Conservation (phyloP, 192 early-diverging fungal species). For the Umbelopsis sp. region DNA sequence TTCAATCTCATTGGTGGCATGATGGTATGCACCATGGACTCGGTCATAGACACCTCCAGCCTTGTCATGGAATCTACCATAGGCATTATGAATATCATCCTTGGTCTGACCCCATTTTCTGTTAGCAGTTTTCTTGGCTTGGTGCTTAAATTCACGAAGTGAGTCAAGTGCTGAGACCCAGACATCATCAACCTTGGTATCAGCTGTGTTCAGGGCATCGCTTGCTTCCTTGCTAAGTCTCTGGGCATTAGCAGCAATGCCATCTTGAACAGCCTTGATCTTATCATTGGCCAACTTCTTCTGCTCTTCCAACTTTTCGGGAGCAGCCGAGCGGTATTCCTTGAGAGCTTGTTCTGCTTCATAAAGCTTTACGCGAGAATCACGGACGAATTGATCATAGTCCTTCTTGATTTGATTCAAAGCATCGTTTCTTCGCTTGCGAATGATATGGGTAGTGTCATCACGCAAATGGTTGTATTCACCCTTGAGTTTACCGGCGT, state of each 20-base stretch:
- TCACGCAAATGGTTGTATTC: constrained; percentile 15
- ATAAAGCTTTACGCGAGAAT: constrained; percentile 13
- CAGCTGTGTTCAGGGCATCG: constrained; percentile 17
- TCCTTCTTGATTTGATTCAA: constrained; percentile 2
- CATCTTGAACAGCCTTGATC: constrained; percentile 25
- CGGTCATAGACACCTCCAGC: constrained; percentile 21
- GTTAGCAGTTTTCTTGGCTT: not conserved
- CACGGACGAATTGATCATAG: constrained; percentile 4
- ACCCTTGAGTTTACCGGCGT: constrained; percentile 12
- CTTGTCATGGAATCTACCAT: not conserved
- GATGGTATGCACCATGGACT: constrained; percentile 29
- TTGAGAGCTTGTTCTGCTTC: constrained; percentile 12
- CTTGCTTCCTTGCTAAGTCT: constrained; percentile 24
- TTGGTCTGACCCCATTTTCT: constrained; percentile 13
- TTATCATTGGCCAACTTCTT: constrained; percentile 22
- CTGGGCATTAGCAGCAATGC: constrained; percentile 11
- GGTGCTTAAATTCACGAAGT: not conserved
- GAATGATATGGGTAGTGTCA: not conserved
- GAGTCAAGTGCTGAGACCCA: not conserved
- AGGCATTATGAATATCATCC: not conserved
- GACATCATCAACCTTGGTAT: constrained; percentile 11
- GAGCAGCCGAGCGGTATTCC: constrained; percentile 1
- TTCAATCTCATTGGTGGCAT: not conserved
- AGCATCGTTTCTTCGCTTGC: constrained; percentile 1
- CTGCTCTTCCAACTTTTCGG: constrained; percentile 25